Percentiles rank a stretch among this genome's conserved stretches.
These are phyloP conservation scores for Teunomyces lycoperdinae DNA, from an alignment of 805 yeast species.

Conservation along the genomic window DNA sequence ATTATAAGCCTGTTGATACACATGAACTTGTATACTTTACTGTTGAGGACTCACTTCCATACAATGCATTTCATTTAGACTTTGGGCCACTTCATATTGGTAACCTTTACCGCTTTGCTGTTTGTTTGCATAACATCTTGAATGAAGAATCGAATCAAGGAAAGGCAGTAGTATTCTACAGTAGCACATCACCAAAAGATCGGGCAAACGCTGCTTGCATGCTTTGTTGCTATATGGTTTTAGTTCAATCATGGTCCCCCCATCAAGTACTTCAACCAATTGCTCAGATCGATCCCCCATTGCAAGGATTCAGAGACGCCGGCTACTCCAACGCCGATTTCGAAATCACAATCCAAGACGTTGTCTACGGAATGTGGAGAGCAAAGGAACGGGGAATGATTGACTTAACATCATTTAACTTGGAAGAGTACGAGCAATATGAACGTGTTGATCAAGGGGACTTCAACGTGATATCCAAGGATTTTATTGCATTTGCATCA, in stretches of 20 bases:
- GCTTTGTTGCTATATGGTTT: constrained; percentile 88
- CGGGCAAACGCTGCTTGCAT: constrained; percentile 94
- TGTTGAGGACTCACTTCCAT: constrained; percentile 87
- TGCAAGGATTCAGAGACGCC: constrained; percentile 94
- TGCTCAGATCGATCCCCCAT: constrained; percentile 87
- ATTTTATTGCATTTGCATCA: constrained; percentile 96
- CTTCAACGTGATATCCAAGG: constrained; percentile 85
- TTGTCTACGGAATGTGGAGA: constrained; percentile 95
- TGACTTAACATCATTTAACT: constrained; percentile 79
- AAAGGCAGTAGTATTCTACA: constrained; percentile 88
- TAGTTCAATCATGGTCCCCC: constrained; percentile 97
- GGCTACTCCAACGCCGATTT: constrained; percentile 96
- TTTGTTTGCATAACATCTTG: constrained; percentile 83
- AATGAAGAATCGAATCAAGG: constrained; percentile 82
- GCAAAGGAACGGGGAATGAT: constrained; percentile 91
- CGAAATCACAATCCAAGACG: constrained; percentile 88
- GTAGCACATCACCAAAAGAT: constrained; percentile 74
- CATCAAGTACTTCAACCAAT: constrained; percentile 96
- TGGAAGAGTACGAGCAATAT: constrained; percentile 91
- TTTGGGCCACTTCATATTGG: constrained; percentile 97
- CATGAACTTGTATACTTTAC: constrained; percentile 79
- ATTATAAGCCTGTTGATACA: constrained; percentile 73
- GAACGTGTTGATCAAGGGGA: constrained; percentile 98
- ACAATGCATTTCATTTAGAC: constrained; percentile 93
- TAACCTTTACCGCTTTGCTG: constrained; percentile 91